Evolutionary conservation across 176 grass and related monocot species (phyloP), one percentile per base, ranked within the genome.

Genomic region (Luzula sylvatica): DNA sequence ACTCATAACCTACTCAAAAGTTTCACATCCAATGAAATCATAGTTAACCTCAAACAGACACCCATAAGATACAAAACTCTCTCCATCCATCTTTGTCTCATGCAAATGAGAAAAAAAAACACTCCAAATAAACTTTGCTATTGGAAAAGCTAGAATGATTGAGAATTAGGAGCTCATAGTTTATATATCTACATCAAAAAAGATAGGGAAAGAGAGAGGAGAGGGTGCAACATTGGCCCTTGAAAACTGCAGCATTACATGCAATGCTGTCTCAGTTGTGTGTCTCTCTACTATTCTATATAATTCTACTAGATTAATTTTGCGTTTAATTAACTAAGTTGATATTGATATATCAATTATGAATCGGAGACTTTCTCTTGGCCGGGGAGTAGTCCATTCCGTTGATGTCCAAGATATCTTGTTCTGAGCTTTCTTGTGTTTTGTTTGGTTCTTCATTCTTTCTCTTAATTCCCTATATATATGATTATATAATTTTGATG

Each of bases 381-480:
- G 92, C 92, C 12, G 92, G 92, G 19, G 86, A 83, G 66, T 98
- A 98, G 55, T 98, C 92, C 92, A 98, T 90, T 12, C 81, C 92
- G 39, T 81, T 85, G 54, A 98, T 80, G 60, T 98, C 92, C 12
- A 98, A 28, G 11, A 76, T 63, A 72, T 87, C 85, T 0, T 81
- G 67, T 56, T 86, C 76, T 9, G 47, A 26, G 42, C 20, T 19
- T 20, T 0, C 38, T 40, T 17, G 64, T 32, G 17, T 26, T 11
- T 13, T n/a, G 44, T 26, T 23, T 38, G 65, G 17, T 41, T 21
- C 11, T 18, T 53, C 13, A 15, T 23, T 9, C 20, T 22, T 47
- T 5, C 44, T 40, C 3, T 70, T 50, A n/a, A n/a, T n/a, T 0
- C 39, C 17, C 43, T 58, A 26, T 22, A 12, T 56, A 2, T 8